Base-by-base conservation (phyloP, 2,329 filamentous ascomycete species). In the Fusarium coffeatum region DNA sequence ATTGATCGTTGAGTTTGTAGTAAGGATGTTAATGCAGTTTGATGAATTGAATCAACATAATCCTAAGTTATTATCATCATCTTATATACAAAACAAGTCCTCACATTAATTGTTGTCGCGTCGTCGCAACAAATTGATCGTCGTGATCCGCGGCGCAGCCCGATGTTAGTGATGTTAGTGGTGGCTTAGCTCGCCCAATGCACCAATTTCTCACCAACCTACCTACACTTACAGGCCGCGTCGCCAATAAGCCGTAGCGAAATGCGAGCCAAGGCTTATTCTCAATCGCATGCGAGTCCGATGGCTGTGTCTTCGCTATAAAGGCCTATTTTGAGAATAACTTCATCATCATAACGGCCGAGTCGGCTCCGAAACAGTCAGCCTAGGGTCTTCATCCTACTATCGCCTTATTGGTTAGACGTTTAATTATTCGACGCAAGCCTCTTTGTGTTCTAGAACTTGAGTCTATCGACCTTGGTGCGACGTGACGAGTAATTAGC, bases 151-250 rank as follows among this genome's bases (percentile, higher is more conserved):
- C 51, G 22, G 54, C 59, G 45, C 27, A 50, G 37, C 30, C 34
- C 41, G 15, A 28, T 28, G 28, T 28, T 28, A 28, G 28, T 28
- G 28, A 45, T 32, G 22, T 37, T 46, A 59, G 46, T 40, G 23
- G 55, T 60, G 63, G 63, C 61, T 66, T 66, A 60, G 63, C 42
- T 55, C 54, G 51, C 27, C 4, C 59, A 59, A 50, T 49, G 30
- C 20, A 23, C 61, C 34, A 40, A 60, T 25, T 59, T 13, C 28
- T 28, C 28, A 28, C 28, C n/a, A n/a, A n/a, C n/a, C n/a, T n/a
- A n/a, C n/a, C n/a, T n/a, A n/a, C 28, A 34, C 22, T 50, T 7
- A 27, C 23, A 40, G 49, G 22, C 23, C 23, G 32, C 20, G 22
- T 43, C 57, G 27, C 59, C 59, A 63, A 62, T 61, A 27, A 34